These are phyloP conservation scores for Solanum etuberosum DNA, from an alignment of 257 asterid species.

Conservation along the genomic window DNA sequence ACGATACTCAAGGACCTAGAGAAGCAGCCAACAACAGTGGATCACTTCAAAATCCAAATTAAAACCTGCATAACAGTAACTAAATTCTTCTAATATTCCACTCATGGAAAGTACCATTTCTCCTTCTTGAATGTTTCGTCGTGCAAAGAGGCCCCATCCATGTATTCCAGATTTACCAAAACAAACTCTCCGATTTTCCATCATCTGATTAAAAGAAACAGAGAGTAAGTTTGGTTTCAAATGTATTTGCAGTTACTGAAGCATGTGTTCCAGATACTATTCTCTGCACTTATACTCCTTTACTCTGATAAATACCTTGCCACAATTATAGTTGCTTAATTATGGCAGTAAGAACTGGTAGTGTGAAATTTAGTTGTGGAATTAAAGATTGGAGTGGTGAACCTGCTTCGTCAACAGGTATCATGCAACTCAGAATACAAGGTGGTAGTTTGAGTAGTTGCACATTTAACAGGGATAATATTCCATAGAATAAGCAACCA, in stretches of 20 bases:
- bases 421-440: not conserved
- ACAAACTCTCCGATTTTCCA: conserved; percentile 66
- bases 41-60: not conserved
- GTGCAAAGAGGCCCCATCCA: conserved; percentile 99
- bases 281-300: not conserved
- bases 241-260: not conserved
- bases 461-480: not conserved
- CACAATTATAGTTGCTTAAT: not conserved
- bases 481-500: not conserved
- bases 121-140: conserved; percentile 77
- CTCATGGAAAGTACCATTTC: conserved; percentile 55
- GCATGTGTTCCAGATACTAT: not conserved
- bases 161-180: conserved; percentile 97
- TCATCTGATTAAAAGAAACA: conserved; percentile 28
- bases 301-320: not conserved
- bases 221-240: not conserved
- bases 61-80: not conserved
- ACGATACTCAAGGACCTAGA: conserved; percentile 83
- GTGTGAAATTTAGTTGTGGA: not conserved
- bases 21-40: not conserved
- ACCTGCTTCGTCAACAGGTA: not conserved
- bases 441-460: not conserved
- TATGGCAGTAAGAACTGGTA: not conserved
- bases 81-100: not conserved
- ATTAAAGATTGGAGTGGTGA: not conserved